Conservation (phyloP, 345 rosid genomes). For the Mallotus nudiflorus region DNA sequence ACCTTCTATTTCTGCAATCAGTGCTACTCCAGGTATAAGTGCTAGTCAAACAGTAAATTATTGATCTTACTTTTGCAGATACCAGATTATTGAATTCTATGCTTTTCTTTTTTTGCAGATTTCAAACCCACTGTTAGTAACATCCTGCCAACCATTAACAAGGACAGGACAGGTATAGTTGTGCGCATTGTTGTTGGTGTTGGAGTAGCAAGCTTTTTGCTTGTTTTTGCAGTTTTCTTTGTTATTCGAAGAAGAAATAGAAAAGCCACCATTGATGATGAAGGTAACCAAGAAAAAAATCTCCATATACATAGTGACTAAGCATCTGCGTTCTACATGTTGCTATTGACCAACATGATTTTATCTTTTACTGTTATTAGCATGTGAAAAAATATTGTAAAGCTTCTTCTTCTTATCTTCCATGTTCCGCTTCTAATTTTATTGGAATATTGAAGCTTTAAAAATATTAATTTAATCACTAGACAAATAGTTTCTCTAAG, state of each 20-base stretch:
- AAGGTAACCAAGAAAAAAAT: constrained; percentile 48
- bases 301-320: background rate
- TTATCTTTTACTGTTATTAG: background rate
- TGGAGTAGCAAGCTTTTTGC: constrained; percentile 41
- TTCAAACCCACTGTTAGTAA: constrained; percentile 61
- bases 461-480: background rate
- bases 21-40: constrained; percentile 55
- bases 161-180: constrained; percentile 43
- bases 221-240: constrained; percentile 31
- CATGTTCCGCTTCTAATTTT: background rate
- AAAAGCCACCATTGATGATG: constrained; percentile 40
- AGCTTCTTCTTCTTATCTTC: background rate
- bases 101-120: constrained; percentile 49
- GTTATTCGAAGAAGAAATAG: constrained; percentile 42
- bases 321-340: background rate
- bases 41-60: background rate
- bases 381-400: background rate
- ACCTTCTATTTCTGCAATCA: constrained; percentile 44
- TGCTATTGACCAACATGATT: background rate
- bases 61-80: background rate
- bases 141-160: constrained; percentile 42
- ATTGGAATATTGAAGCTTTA: background rate
- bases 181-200: constrained; percentile 59
- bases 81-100: constrained; percentile 17
- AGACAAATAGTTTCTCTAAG: background rate